Percentiles rank a stretch among this genome's conserved stretches.
phyloP scores from a whole-genome alignment of 257 asterid genomes.

The Solanum chilense region DNA sequence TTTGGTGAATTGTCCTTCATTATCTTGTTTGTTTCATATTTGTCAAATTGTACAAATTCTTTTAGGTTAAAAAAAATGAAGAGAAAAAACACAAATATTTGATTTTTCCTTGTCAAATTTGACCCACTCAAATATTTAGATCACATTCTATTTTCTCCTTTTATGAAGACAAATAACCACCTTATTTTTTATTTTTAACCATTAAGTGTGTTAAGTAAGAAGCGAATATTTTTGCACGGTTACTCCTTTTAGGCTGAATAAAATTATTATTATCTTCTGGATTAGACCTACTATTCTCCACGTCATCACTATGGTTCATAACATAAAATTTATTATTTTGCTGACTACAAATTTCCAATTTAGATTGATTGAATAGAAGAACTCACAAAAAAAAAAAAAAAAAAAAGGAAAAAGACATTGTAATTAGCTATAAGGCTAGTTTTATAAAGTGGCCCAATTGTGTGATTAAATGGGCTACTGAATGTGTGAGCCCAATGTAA shows the following conservation, averaged over 20 bases:
- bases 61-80: too few relatives aligned
- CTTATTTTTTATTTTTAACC: neutral
- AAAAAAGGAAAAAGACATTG: neutral
- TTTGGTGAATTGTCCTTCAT: neutral
- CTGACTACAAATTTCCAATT: neutral
- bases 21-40: neutral
- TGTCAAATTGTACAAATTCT: neutral
- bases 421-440: neutral
- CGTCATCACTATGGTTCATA: too few relatives aligned
- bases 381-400: neutral
- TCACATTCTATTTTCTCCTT: neutral
- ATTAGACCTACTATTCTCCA: too few relatives aligned
- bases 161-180: too few relatives aligned
- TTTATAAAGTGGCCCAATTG: neutral
- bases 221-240: neutral
- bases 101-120: too few relatives aligned
- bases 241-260: too few relatives aligned
- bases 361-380: neutral
- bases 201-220: too few relatives aligned
- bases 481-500: neutral
- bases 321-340: too few relatives aligned
- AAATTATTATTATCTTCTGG: too few relatives aligned
- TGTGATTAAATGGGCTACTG: neutral
- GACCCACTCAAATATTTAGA: too few relatives aligned
- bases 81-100: too few relatives aligned